phyloP scores from a whole-genome alignment of 225 moss, liverwort and hornwort genomes.

The Physcomitrium patens region DNA sequence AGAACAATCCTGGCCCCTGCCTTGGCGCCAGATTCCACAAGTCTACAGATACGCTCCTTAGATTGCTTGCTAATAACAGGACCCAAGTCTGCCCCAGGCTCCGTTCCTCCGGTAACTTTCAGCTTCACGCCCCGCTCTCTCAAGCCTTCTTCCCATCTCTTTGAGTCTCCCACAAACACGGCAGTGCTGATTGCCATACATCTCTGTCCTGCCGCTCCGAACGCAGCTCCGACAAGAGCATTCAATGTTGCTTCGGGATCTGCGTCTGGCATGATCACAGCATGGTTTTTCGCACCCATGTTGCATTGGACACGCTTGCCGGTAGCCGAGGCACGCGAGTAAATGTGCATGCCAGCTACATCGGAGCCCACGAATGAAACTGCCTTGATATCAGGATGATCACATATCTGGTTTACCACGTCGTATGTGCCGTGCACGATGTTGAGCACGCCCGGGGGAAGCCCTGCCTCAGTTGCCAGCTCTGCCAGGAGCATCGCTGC shows the following conservation, averaged over 20 bases:
- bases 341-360: slow-evolving; percentile 93
- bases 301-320: slow-evolving; percentile 98
- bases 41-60: slow-evolving; percentile 83
- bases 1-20: slow-evolving; percentile 84
- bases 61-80: slow-evolving; percentile 95
- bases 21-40: slow-evolving; percentile 75
- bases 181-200: slow-evolving; percentile 96
- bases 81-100: slow-evolving; percentile 84
- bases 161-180: slow-evolving; percentile 79
- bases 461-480: slow-evolving; percentile 86
- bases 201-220: slow-evolving; percentile 93
- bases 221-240: slow-evolving; percentile 93
- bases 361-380: slow-evolving; percentile 95
- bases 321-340: slow-evolving; percentile 74
- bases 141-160: slow-evolving; percentile 83
- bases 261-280: slow-evolving; percentile 88
- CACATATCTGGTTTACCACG: slow-evolving; percentile 89
- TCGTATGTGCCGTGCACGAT: slow-evolving; percentile 83
- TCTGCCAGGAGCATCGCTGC: slow-evolving; percentile 90
- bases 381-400: slow-evolving; percentile 89
- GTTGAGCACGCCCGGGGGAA: slow-evolving; percentile 90
- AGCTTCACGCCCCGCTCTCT: slow-evolving; percentile 67
- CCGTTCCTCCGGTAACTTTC: slow-evolving; percentile 82
- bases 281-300: slow-evolving; percentile 98
- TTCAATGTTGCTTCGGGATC: slow-evolving; percentile 74